Evolutionary conservation across 805 yeast genomes (phyloP).

Genomic region (Pichia occidentalis): DNA sequence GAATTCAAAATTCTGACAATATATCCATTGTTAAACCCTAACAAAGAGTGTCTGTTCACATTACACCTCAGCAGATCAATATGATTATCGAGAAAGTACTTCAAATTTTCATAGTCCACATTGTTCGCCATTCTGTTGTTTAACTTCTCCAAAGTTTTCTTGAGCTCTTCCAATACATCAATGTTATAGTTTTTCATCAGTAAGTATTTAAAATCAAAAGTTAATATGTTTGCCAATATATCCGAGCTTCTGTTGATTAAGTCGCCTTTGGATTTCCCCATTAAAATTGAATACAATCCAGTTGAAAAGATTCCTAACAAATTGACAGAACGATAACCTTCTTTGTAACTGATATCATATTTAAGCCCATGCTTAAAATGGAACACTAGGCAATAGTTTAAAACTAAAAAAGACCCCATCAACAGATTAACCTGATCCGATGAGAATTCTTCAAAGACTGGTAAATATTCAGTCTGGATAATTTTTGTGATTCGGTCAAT

Average conservation of each 20-base stretch:
- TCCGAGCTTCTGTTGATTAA: neutral
- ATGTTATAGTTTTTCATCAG: neutral
- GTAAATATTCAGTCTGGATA: constrained; percentile 9
- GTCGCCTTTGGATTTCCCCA: constrained; percentile 4
- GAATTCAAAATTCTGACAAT: constrained; percentile 11
- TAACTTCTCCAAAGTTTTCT: constrained; percentile 6
- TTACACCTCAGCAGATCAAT: neutral
- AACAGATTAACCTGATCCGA: neutral
- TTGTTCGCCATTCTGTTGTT: constrained; percentile 1
- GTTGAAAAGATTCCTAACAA: constrained; percentile 13
- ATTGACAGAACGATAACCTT: constrained; percentile 7
- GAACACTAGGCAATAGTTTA: constrained; percentile 11
- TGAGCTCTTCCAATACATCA: constrained; percentile 7
- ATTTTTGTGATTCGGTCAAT: constrained; percentile 7
- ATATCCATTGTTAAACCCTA: constrained; percentile 11
- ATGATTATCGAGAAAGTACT: constrained; percentile 7
- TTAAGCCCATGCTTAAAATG: constrained; percentile 11
- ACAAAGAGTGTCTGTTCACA: neutral
- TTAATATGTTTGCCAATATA: constrained; percentile 7
- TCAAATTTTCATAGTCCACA: constrained; percentile 12
- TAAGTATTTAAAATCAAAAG: constrained; percentile 6
- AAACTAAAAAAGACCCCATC: constrained; percentile 5
- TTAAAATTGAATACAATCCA: constrained; percentile 10
- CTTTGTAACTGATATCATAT: constrained; percentile 4
- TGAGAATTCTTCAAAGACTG: constrained; percentile 3